A percentile compares a stretch with the other conserved stretches of the same genome.
phyloP scores from a whole-genome alignment of 2,329 filamentous ascomycete species.

The Teratosphaeria epicoccoides region DNA sequence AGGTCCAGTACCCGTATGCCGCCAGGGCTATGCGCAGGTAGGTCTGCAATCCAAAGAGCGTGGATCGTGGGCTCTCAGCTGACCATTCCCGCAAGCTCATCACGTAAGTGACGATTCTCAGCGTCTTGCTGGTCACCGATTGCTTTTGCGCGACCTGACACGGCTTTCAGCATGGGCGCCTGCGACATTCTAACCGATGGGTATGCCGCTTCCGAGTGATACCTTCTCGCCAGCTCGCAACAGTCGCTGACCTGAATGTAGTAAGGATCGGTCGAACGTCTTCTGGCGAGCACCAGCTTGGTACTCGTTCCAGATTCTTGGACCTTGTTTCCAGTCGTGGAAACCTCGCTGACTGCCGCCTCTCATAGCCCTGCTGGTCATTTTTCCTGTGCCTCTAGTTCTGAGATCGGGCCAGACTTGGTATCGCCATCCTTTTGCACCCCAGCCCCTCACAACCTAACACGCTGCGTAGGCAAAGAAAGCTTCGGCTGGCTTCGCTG shows the following conservation, averaged over 20 bases:
- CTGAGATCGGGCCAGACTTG: constrained; percentile 63
- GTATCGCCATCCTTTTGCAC: background rate
- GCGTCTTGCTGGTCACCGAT: background rate
- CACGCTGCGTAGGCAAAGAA: constrained; percentile 45
- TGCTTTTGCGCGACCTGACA: background rate
- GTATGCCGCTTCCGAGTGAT: background rate
- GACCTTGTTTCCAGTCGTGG: too few species aligned
- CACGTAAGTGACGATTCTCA: background rate
- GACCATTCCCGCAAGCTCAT: background rate
- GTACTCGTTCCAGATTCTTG: too few species aligned
- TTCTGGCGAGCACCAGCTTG: too few species aligned
- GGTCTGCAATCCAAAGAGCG: constrained; percentile 51
- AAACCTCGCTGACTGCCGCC: background rate
- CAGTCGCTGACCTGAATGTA: background rate
- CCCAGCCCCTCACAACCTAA: background rate
- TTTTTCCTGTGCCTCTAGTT: constrained; percentile 85
- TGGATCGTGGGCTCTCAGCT: background rate
- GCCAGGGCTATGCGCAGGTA: constrained; percentile 68
- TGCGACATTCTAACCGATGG: constrained; percentile 78
- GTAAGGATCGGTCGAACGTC: too few species aligned
- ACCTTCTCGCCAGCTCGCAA: background rate
- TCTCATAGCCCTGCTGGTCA: constrained; percentile 55
- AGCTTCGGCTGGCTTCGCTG: constrained; percentile 65
- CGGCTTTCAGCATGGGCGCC: constrained; percentile 51
- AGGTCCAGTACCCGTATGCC: constrained; percentile 75